Evolutionary conservation across 306 rosid species (phyloP).

Genomic region (Inga leiocalycina): DNA sequence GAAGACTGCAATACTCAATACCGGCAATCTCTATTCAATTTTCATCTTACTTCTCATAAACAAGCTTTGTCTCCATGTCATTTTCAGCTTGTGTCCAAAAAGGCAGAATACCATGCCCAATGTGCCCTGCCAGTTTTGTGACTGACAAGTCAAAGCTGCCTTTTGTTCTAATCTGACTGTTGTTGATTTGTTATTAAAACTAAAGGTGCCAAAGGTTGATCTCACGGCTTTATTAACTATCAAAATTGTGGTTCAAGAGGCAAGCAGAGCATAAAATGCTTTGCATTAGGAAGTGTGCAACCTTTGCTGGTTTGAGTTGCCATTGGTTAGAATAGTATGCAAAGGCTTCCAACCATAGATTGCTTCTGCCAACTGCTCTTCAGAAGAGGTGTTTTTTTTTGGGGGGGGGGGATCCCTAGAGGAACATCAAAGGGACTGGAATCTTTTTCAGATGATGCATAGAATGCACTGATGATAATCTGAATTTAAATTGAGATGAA

Average conservation of each 20-base stretch:
- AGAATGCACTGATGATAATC: neutral
- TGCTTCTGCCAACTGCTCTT: neutral
- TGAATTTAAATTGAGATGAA: neutral
- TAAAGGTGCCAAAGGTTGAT: neutral
- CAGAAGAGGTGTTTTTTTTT: neutral
- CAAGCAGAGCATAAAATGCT: neutral
- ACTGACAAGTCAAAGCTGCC: neutral
- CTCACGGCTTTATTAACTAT: neutral
- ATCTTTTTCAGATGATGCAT: constrained; percentile 8
- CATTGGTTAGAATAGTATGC: neutral
- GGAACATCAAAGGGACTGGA: neutral
- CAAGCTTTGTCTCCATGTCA: neutral
- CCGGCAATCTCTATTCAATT: neutral
- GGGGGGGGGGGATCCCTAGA: no score
- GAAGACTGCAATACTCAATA: neutral
- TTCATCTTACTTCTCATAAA: neutral
- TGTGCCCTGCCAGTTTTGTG: neutral
- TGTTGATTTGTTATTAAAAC: neutral
- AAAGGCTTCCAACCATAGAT: neutral
- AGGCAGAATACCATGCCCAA: neutral
- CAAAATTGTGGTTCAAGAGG: neutral
- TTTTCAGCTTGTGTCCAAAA: neutral
- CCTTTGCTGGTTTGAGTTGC: neutral
- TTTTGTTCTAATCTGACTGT: neutral
- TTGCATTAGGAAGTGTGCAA: neutral